A percentile compares a stretch with the other conserved stretches of the same genome.
phyloP scores from a whole-genome alignment of 2,329 filamentous ascomycete species.

The Botrytis fabae region DNA sequence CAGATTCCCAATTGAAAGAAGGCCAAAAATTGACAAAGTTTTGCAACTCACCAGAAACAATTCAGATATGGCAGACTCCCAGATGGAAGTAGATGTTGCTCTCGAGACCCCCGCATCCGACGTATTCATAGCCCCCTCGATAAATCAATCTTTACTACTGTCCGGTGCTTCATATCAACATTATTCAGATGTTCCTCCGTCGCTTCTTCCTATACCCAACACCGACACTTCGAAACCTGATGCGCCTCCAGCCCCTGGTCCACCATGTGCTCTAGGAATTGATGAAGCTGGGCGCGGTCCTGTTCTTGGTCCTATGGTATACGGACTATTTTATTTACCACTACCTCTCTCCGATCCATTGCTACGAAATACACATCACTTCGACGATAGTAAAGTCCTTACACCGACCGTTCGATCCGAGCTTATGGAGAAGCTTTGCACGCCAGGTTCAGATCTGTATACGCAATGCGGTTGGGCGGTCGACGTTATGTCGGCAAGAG shows the following conservation, averaged over 20 bases:
- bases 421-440: conserved; percentile 72
- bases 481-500: conserved; percentile 70
- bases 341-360: conserved; percentile 68
- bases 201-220: conserved; percentile 49
- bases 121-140: conserved; percentile 68
- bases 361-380: conserved; percentile 76
- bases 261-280: conserved; percentile 77
- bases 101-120: conserved; percentile 42
- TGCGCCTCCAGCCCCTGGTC: conserved; percentile 42
- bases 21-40: background rate
- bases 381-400: conserved; percentile 93
- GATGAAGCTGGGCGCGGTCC: conserved; percentile 94
- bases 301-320: conserved; percentile 81
- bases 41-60: background rate
- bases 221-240: conserved; percentile 23
- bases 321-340: conserved; percentile 74
- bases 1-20: background rate
- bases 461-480: conserved; percentile 80
- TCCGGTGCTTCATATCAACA: conserved; percentile 68
- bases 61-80: conserved; percentile 42
- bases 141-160: conserved; percentile 58
- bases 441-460: conserved; percentile 57
- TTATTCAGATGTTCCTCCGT: conserved; percentile 66
- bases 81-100: conserved; percentile 37
- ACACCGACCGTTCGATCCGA: conserved; percentile 74